Percentiles rank a stretch among this genome's conserved stretches.
phyloP scores from a whole-genome alignment of 495 filamentous ascomycete genomes.

The Coniosporium apollinis region DNA sequence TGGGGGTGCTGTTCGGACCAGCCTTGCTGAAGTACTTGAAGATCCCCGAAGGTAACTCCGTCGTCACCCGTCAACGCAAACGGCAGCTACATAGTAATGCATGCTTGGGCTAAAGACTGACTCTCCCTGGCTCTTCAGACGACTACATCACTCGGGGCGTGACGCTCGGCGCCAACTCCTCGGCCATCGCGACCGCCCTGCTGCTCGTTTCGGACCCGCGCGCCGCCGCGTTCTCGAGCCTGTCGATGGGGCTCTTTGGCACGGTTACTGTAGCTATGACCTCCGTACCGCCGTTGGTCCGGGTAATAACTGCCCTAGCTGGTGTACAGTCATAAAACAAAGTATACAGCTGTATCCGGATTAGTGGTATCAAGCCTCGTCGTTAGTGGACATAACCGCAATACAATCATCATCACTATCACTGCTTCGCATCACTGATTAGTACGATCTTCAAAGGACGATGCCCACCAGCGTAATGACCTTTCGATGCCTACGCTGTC shows the following conservation, averaged over 20 bases:
- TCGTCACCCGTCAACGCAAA: conserved; percentile 59
- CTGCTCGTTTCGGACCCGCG: conserved; percentile 34
- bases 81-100: conserved; percentile 47
- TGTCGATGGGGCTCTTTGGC: conserved; percentile 39
- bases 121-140: conserved; percentile 16
- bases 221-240: conserved; percentile 35
- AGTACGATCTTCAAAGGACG: too few relatives aligned
- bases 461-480: too few relatives aligned
- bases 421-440: too few relatives aligned
- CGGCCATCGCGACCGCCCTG: conserved; percentile 35
- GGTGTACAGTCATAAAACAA: too few relatives aligned
- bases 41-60: conserved; percentile 30
- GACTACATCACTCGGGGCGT: conserved; percentile 41
- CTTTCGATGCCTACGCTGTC: too few relatives aligned
- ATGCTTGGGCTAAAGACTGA: too few relatives aligned
- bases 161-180: conserved; percentile 35
- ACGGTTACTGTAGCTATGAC: conserved; percentile 35
- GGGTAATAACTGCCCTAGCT: conserved; percentile 10
- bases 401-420: too few relatives aligned
- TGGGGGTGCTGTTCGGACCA: conserved; percentile 32
- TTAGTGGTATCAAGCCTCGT: too few relatives aligned
- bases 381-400: too few relatives aligned
- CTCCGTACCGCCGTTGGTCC: conserved; percentile 26
- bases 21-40: conserved; percentile 24
- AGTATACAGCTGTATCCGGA: too few relatives aligned